These are phyloP conservation scores for Zymoseptoria brevis DNA, from an alignment of 2,329 filamentous ascomycete species.

Conservation along the genomic window DNA sequence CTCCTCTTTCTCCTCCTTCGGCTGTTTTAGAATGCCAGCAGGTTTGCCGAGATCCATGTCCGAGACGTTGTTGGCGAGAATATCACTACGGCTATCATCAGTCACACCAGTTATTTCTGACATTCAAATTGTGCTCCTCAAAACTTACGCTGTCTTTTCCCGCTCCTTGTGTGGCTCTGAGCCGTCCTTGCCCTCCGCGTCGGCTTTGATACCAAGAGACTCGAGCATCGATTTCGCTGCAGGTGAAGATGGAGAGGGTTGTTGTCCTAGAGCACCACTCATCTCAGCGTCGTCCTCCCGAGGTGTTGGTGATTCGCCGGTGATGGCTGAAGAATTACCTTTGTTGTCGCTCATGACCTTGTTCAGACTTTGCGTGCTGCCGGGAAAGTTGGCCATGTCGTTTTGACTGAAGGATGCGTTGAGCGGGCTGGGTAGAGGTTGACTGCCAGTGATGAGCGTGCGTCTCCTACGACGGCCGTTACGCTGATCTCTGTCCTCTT, in stretches of 20 bases:
- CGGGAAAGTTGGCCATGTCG: conserved; percentile 56
- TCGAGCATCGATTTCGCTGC: conserved; percentile 52
- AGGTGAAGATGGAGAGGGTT: conserved; percentile 28
- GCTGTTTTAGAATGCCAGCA: conserved; percentile 35
- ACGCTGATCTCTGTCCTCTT: conserved; percentile 73
- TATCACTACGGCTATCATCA: conserved; percentile 45
- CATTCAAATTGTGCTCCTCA: background rate
- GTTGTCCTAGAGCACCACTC: conserved; percentile 45
- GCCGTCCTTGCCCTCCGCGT: conserved; percentile 7
- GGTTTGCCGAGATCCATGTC: conserved; percentile 85
- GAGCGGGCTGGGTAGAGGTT: conserved; percentile 87
- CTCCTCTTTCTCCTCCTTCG: conserved; percentile 55
- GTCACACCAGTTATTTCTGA: conserved; percentile 17
- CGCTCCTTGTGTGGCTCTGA: conserved; percentile 62
- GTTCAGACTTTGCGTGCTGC: conserved; percentile 65
- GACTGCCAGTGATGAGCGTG: conserved; percentile 93
- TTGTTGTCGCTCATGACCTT: conserved; percentile 67
- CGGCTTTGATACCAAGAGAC: conserved; percentile 44
- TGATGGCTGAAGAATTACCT: conserved; percentile 46
- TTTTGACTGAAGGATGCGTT: conserved; percentile 81
- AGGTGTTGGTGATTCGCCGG: conserved; percentile 34
- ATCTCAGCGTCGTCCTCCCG: conserved; percentile 43
- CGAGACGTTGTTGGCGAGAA: conserved; percentile 86
- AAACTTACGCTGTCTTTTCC: conserved; percentile 85
- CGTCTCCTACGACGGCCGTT: conserved; percentile 84